phyloP scores from a whole-genome alignment of 148 eudicot genomes.

The Amaranthus palmeri region DNA sequence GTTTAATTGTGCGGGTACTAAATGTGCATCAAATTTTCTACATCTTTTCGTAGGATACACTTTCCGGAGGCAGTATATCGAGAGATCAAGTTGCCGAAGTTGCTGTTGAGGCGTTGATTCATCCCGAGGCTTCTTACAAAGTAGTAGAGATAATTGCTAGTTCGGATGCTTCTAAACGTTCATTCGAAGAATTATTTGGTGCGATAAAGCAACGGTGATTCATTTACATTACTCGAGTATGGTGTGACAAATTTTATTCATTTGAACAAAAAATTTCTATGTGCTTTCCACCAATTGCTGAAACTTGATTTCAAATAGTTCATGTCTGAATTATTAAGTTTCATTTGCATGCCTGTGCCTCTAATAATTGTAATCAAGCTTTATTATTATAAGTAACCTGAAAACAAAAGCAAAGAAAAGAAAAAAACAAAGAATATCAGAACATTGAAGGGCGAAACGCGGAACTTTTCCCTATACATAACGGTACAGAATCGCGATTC shows the following conservation, averaged over 20 bases:
- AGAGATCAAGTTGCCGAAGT: conserved; percentile 97
- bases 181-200: conserved; percentile 61
- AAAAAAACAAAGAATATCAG: too few species aligned
- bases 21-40: neutral
- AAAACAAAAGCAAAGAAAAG: too few species aligned
- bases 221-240: neutral
- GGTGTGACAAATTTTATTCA: neutral
- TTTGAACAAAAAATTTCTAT: neutral
- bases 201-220: conserved; percentile 55
- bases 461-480: too few species aligned
- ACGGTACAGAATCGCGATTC: too few species aligned
- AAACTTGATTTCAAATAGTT: too few species aligned
- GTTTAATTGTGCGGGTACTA: neutral
- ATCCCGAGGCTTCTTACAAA: conserved; percentile 71
- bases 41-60: conserved; percentile 50
- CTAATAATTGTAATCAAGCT: too few species aligned
- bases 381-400: too few species aligned
- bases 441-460: too few species aligned
- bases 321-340: too few species aligned
- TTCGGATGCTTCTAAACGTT: conserved; percentile 68
- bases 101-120: conserved; percentile 74
- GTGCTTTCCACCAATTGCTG: too few species aligned
- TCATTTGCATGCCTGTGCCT: too few species aligned
- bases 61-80: conserved; percentile 70
- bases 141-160: conserved; percentile 91